Conservation (phyloP, 768 basidiomycete genomes). For the Mycena haematopus region DNA sequence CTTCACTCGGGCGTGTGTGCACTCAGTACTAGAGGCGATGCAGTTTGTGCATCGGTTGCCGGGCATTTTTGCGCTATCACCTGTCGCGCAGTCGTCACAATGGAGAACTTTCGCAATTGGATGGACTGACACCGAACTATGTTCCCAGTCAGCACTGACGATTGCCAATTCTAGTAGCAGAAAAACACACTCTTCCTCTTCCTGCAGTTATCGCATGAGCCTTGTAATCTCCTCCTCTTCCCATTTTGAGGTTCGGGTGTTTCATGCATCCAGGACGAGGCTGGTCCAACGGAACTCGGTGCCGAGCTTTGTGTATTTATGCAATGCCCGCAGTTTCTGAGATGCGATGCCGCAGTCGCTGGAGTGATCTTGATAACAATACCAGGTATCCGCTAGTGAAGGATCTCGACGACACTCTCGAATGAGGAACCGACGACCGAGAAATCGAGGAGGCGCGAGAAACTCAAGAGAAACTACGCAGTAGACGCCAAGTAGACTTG, state of each 20-base stretch:
- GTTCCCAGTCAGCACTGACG: background rate
- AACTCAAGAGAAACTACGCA: too few species aligned
- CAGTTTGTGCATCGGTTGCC: background rate
- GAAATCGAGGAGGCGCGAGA: too few species aligned
- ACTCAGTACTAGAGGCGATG: background rate
- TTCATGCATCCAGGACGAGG: too few species aligned
- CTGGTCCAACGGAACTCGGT: too few species aligned
- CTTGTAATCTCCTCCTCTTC: background rate
- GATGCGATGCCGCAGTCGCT: too few species aligned
- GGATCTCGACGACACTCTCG: too few species aligned
- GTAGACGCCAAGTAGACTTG: too few species aligned
- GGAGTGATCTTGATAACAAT: too few species aligned
- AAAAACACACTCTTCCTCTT: background rate
- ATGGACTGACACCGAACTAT: background rate
- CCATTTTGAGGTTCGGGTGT: background rate
- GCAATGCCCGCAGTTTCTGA: too few species aligned
- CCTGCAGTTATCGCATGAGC: background rate
- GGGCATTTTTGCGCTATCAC: slow-evolving; percentile 1
- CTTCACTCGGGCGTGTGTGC: background rate
- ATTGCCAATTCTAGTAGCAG: background rate
- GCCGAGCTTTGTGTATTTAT: too few species aligned
- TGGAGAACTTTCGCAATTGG: background rate
- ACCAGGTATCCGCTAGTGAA: too few species aligned
- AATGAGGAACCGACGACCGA: too few species aligned
- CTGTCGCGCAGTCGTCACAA: background rate